Base-by-base conservation (phyloP, 139 green algal species). In the Haematococcus lacustris region DNA sequence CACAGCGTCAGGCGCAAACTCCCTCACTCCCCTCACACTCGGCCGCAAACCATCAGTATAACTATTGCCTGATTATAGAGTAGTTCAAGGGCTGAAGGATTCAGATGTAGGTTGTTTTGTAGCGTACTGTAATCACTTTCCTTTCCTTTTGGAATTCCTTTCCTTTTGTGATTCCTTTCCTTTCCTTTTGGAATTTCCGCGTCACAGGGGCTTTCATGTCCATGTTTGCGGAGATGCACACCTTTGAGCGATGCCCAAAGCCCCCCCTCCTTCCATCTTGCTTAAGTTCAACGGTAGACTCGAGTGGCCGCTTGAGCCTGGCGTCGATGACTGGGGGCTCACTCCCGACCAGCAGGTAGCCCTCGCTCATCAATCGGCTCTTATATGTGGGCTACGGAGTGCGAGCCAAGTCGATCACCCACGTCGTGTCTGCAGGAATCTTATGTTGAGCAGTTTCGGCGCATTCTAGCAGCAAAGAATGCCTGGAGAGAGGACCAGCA, bases 261-360 rank as follows among this genome's bases (percentile, higher is more conserved):
- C 68, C 2, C 43, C 69, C 7, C 70, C 70, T 2, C 75, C 69
- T 26, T 43, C 26, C 0, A 6, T n/a, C 0, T 1, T 68, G 3
- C 70, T 82, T 0, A 70, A 74, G 66, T 77, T 75, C 47, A n/a
- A 74, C 1, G 71, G 76, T 0, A 39, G 53, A 0, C 40, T 57
- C 1, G 71, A 77, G 17, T 82, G 35, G 37, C 62, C 62, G 0
- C 51, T 57, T 2, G 67, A 74, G 37, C 28, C 0, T 2, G 66
- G n/a, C 9, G 1, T 35, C 0, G 83, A 88, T 67, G 83, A 88
- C 74, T 88, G 83, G 83, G 83, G 83, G 0, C 75, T 86, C 7
- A 84, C 71, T 2, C 71, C 72, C 0, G 66, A 80, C 53, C 73
- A 88, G 51, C 83, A 88, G 79, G 82, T 78, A 6, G 26, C 6